Percentiles rank a stretch among this genome's conserved stretches.
Evolutionary conservation across 2,329 filamentous ascomycete species (phyloP).

Genomic region (Coleophoma eucalyptorum): DNA sequence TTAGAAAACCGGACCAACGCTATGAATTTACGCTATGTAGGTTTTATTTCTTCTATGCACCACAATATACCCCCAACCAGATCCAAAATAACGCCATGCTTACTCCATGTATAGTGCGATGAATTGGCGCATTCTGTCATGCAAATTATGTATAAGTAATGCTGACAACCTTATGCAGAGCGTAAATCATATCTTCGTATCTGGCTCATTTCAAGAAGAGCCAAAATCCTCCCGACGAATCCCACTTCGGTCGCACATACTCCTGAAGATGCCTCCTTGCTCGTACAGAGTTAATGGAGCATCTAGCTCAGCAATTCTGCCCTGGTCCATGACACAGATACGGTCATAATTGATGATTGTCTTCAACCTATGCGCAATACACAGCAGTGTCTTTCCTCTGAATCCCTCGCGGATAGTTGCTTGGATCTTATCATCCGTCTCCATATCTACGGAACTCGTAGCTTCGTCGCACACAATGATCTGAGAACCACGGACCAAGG

Average conservation of each 20-base stretch:
- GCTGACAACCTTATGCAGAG: no score
- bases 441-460: conserved; percentile 89
- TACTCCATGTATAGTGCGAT: no score
- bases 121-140: no score
- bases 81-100: no score
- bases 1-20: no score
- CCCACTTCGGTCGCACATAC: conserved; percentile 64
- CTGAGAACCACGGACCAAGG: conserved; percentile 79
- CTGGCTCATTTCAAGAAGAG: no score
- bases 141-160: no score
- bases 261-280: conserved; percentile 69
- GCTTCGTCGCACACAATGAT: conserved; percentile 98
- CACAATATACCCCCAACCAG: no score
- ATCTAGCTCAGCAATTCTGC: conserved; percentile 82
- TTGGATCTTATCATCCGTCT: conserved; percentile 95
- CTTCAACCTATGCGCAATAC: conserved; percentile 86
- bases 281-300: conserved; percentile 71
- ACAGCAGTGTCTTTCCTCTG: conserved; percentile 80
- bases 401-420: conserved; percentile 82
- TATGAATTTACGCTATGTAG: no score
- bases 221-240: conserved; percentile 27
- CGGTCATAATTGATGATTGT: conserved; percentile 94
- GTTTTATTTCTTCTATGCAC: no score
- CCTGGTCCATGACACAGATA: conserved; percentile 94
- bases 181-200: no score